These are phyloP conservation scores for Wallacemonas sp. DNA, from an alignment of 208 protist genomes.

Conservation along the genomic window DNA sequence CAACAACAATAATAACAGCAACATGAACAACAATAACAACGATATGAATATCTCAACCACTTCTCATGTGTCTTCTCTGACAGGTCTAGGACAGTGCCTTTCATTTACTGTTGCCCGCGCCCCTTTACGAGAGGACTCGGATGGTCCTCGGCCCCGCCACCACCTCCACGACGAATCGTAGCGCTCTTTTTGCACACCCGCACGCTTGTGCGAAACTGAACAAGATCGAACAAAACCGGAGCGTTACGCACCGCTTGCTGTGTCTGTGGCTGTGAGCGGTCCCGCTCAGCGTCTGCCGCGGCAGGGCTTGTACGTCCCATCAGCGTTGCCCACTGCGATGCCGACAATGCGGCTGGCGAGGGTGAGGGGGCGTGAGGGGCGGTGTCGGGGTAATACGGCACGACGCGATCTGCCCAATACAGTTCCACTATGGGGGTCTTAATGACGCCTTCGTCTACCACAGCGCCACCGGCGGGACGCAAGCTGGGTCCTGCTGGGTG, in stretches of 20 bases:
- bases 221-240: conserved; percentile 66
- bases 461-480: conserved; percentile 20
- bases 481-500: too few relatives aligned
- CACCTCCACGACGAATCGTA: conserved; percentile 18
- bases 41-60: too few relatives aligned
- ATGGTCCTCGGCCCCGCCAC: too few relatives aligned
- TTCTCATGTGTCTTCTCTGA: too few relatives aligned
- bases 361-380: neutral
- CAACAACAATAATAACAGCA: neutral
- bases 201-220: conserved; percentile 66
- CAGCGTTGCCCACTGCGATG: neutral
- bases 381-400: too few relatives aligned
- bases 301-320: neutral
- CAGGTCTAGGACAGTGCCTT: too few relatives aligned
- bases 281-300: too few relatives aligned
- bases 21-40: too few relatives aligned
- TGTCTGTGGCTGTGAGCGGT: too few relatives aligned
- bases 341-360: neutral
- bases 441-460: conserved; percentile 39
- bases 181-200: conserved; percentile 33
- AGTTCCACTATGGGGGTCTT: conserved; percentile 66
- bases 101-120: too few relatives aligned
- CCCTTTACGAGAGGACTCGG: too few relatives aligned
- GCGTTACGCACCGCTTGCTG: conserved; percentile 16
- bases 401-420: conserved; percentile 36